A percentile compares a stretch with the other conserved stretches of the same genome.
Conservation (phyloP, 179 eudicot species). For the Silene coronaria region DNA sequence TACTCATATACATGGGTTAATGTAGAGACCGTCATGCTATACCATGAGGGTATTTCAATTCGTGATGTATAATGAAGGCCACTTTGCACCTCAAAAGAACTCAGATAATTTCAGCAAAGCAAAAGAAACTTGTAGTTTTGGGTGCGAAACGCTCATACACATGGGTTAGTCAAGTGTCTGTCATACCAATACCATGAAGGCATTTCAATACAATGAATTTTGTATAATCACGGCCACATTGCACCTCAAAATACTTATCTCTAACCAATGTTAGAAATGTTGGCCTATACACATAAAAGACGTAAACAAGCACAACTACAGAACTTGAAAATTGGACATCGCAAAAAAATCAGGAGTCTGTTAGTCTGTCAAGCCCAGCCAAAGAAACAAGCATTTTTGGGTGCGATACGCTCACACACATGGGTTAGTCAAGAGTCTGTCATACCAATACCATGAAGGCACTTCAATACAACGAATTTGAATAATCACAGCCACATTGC, state of each 20-base stretch:
- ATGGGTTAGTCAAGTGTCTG: slow-evolving; percentile 1
- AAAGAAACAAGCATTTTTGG: not conserved
- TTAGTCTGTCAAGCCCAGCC: too few relatives aligned
- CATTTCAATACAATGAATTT: not conserved
- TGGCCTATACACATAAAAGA: too few relatives aligned
- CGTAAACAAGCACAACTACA: too few relatives aligned
- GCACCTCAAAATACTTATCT: not conserved
- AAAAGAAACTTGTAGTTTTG: not conserved
- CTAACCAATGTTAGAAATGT: not conserved
- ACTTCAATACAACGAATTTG: not conserved
- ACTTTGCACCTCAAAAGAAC: not conserved
- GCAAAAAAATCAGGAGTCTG: too few relatives aligned
- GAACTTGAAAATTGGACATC: too few relatives aligned
- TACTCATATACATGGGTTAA: slow-evolving; percentile 7
- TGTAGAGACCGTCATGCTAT: not conserved
- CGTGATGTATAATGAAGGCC: not conserved
- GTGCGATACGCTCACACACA: not conserved
- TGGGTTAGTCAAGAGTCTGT: slow-evolving; percentile 2
- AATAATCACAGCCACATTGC: not conserved
- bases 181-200: not conserved
- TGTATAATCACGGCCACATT: not conserved
- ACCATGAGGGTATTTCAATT: too few relatives aligned
- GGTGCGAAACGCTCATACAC: not conserved
- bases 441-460: not conserved
- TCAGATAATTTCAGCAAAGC: not conserved